Evolutionary conservation across 2,329 filamentous ascomycete species (phyloP), one percentile per base, ranked within the genome.

Genomic region (Cadophora gregata): DNA sequence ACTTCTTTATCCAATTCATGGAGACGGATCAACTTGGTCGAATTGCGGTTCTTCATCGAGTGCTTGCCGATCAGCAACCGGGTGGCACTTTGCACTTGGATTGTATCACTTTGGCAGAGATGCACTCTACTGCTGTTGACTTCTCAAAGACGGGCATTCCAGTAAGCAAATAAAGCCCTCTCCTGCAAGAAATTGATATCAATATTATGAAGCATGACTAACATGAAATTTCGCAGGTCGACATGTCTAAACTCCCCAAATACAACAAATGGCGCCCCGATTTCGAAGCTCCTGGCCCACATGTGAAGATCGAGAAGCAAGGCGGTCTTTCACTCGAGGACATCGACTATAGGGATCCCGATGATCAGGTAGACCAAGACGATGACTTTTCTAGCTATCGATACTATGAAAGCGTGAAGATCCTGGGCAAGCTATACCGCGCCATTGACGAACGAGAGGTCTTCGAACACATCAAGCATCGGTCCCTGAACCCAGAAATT

Each of bases 1-100:
- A 90, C 12, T 96, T 95, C 78, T 96, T 97, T 69, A 83, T 96
- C n/a, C 81, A 88, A 19, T 93, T 93, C 68, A 92, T 93, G 88
- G 82, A 84, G 67, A 86, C 85, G 0, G 88, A 92, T 71, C 82
- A 88, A 21, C 77, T 92, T 1, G 89, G 89, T 0, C 75, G 88
- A 53, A 91, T 93, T 70, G 88, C 90, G 0, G 87, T 78, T 0
- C 79, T 83, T 2, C 90, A 93, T 73, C 82, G 88, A 70, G 83
- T 90, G 0, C 74, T 91, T 19, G 87, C 90, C 0, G 91, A 93
- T 73, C 82, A 86, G 64, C 76, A 78, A 27, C 45, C 71, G 0
- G 29, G 72, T 0, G 90, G 90, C 0, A 89, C 87, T 0, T 69
- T 79, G 1, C 78, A 88, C 63, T 21, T 58, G 0, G 78, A 84